A percentile compares a stretch with the other conserved stretches of the same genome.
phyloP scores from a whole-genome alignment of 768 basidiomycete species.

The Piloderma croceum region DNA sequence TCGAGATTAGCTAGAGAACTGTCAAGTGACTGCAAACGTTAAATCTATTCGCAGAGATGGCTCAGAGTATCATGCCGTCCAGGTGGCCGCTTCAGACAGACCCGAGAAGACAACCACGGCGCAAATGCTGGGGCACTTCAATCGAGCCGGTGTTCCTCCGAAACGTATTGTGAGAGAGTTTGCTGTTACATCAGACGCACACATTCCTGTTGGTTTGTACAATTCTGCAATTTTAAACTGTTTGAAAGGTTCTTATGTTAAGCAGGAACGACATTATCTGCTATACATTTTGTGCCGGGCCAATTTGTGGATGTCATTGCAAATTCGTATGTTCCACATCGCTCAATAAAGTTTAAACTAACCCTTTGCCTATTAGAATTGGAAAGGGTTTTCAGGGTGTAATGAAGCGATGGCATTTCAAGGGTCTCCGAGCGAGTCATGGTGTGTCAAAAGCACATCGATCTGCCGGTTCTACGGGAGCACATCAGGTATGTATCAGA shows the following conservation, averaged over 20 bases:
- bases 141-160: conserved; percentile 71
- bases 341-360: neutral
- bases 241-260: conserved; percentile 1
- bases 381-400: conserved; percentile 96
- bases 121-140: conserved; percentile 88
- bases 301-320: conserved; percentile 91
- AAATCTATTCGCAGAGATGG: conserved; percentile 56
- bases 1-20: conserved; percentile 67
- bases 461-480: conserved; percentile 87
- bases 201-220: conserved; percentile 78
- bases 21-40: conserved; percentile 83
- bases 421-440: conserved; percentile 87
- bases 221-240: neutral
- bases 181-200: conserved; percentile 80
- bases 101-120: conserved; percentile 65
- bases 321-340: conserved; percentile 63
- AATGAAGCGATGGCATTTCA: conserved; percentile 96
- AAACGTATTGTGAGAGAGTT: conserved; percentile 89
- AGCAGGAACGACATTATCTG: conserved; percentile 81
- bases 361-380: conserved; percentile 45
- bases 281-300: conserved; percentile 94
- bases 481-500: conserved; percentile 69
- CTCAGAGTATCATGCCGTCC: conserved; percentile 85
- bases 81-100: conserved; percentile 81
- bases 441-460: conserved; percentile 96